A percentile compares a stretch with the other conserved stretches of the same genome.
Evolutionary conservation across 1,284 basidiomycete genomes (phyloP).

Genomic region (Volvariella volvacea): DNA sequence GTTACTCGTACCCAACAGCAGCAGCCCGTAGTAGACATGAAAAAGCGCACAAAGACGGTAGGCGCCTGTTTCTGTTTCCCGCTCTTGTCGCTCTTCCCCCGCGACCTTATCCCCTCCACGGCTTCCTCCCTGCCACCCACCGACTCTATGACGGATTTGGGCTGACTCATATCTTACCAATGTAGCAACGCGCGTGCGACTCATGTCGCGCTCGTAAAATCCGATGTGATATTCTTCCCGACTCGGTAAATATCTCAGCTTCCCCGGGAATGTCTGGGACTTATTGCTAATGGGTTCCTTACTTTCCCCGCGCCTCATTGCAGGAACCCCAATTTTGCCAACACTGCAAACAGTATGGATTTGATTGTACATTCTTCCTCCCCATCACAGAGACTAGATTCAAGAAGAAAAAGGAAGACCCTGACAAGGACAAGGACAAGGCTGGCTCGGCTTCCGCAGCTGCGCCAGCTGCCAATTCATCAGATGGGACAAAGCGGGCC

Average conservation of each 20-base stretch:
- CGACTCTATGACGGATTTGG: conserved; percentile 7
- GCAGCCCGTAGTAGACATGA: conserved; percentile 42
- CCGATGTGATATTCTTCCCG: conserved; percentile 74
- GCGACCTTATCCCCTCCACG: conserved; percentile 2
- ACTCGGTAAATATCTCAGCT: conserved; percentile 28
- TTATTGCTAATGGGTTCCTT: background rate
- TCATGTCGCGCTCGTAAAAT: conserved; percentile 94
- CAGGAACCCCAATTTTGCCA: conserved; percentile 73
- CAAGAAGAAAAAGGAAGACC: conserved; percentile 83
- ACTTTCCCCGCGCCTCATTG: background rate
- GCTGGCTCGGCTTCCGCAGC: conserved; percentile 19
- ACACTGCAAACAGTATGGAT: conserved; percentile 84
- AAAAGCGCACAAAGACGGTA: conserved; percentile 87
- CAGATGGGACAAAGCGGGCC: conserved; percentile 2
- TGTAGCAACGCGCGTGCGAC: conserved; percentile 74
- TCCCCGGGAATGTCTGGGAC: background rate
- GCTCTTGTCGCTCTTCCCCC: background rate
- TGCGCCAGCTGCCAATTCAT: conserved; percentile 12
- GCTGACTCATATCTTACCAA: background rate
- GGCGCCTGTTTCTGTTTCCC: conserved; percentile 8
- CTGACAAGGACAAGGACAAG: conserved; percentile 37
- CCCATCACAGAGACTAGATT: conserved; percentile 98
- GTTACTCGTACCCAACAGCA: conserved; percentile 24
- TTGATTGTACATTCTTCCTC: conserved; percentile 94
- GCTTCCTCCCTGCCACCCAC: background rate